Percentiles rank a stretch among this genome's conserved stretches.
These are phyloP conservation scores for Colletotrichum sp. DNA, from an alignment of 2,329 filamentous ascomycete genomes.

Conservation along the genomic window DNA sequence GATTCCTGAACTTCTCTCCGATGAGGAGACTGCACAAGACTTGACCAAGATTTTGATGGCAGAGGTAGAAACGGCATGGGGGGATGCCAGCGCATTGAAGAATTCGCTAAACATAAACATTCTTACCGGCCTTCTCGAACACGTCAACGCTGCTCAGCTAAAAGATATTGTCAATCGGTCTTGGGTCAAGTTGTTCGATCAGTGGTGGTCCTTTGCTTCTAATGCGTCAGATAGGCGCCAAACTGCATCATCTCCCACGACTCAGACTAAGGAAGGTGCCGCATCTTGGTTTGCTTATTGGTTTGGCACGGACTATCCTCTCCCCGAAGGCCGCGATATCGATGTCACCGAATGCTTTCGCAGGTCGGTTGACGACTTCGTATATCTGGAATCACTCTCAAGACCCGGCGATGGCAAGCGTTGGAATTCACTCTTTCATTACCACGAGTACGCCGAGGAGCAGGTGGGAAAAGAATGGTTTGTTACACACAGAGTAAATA, in stretches of 20 bases:
- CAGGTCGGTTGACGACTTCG: not conserved
- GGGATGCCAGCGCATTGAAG: not conserved
- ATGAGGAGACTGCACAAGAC: not conserved
- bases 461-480: not conserved
- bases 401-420: not conserved
- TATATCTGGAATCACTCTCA: not conserved
- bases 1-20: not conserved
- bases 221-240: not conserved
- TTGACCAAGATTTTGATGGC: not conserved
- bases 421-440: not conserved
- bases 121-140: not conserved
- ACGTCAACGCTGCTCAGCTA: not conserved
- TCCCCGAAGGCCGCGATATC: not conserved
- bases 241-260: not conserved
- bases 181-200: not conserved
- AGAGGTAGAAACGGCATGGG: not conserved
- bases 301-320: not conserved
- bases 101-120: not conserved
- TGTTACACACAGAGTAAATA: not conserved
- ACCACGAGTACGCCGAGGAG: not conserved
- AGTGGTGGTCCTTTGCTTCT: not conserved
- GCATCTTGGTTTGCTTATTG: not conserved
- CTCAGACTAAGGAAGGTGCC: not conserved
- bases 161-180: not conserved
- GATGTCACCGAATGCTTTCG: not conserved